phyloP scores from a whole-genome alignment of 176 grass and related monocot species.

The Paspalum notatum region DNA sequence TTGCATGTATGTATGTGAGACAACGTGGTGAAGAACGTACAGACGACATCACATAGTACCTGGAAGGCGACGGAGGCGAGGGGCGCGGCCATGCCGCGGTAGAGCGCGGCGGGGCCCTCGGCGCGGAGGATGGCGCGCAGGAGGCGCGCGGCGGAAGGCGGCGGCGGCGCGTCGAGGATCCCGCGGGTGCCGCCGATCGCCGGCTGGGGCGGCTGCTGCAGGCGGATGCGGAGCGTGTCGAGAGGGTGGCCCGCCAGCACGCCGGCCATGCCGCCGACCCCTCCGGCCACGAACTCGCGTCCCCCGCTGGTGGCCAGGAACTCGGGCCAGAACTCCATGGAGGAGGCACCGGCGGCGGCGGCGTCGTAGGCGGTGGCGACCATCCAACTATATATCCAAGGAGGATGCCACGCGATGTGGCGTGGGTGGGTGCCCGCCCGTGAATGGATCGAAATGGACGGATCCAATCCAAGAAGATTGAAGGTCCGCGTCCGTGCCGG shows the following conservation, averaged over 20 bases:
- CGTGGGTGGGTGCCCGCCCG: too few species aligned
- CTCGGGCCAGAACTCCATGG: slow-evolving; percentile 99
- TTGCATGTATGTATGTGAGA: too few species aligned
- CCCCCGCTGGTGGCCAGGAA: slow-evolving; percentile 89
- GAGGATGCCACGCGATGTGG: too few species aligned
- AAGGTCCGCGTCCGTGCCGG: too few species aligned
- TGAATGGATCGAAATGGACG: too few species aligned
- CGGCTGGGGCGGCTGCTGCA: slow-evolving; percentile 75
- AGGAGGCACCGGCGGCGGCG: neutral
- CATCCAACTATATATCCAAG: neutral
- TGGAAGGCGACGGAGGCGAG: slow-evolving; percentile 89
- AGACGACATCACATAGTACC: slow-evolving; percentile 26
- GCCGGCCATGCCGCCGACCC: slow-evolving; percentile 88
- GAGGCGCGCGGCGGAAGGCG: slow-evolving; percentile 52
- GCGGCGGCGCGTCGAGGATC: neutral
- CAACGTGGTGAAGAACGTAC: neutral
- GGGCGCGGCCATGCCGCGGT: slow-evolving; percentile 94
- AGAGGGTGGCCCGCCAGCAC: slow-evolving; percentile 87
- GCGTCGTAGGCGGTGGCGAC: neutral
- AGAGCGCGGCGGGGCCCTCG: slow-evolving; percentile 87
- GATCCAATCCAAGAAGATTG: too few species aligned
- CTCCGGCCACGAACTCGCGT: slow-evolving; percentile 79
- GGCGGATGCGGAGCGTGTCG: slow-evolving; percentile 89
- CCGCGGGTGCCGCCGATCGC: slow-evolving; percentile 30
- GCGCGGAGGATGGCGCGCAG: slow-evolving; percentile 72